A percentile compares a stretch with the other conserved stretches of the same genome.
Conservation (phyloP, 345 rosid species). For the Zanthoxylum bungeanum region DNA sequence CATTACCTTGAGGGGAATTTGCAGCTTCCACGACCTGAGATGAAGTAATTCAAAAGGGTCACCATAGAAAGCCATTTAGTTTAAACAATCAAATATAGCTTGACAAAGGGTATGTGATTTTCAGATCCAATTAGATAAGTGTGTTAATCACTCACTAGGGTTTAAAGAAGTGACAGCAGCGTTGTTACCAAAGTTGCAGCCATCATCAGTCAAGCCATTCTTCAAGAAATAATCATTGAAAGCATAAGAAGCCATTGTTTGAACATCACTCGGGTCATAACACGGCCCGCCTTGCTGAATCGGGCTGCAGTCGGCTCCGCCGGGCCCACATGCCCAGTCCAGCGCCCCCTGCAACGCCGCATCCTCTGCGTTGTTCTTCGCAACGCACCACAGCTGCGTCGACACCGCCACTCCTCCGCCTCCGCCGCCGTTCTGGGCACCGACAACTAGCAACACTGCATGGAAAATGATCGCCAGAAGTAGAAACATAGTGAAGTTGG, state of each 20-base stretch:
- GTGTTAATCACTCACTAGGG: no score
- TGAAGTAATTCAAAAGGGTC: not conserved
- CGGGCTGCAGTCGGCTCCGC: slow-evolving; percentile 56
- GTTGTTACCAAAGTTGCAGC: no score
- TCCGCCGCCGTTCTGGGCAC: slow-evolving; percentile 24
- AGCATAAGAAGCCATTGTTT: no score
- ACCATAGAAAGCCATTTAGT: not conserved
- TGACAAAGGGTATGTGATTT: not conserved
- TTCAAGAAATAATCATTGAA: no score
- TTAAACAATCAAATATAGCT: not conserved
- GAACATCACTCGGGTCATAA: no score
- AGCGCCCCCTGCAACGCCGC: slow-evolving; percentile 58
- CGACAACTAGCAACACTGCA: not conserved
- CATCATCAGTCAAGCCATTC: no score
- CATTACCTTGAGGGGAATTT: slow-evolving; percentile 73
- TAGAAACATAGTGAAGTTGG: no score
- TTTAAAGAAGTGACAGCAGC: no score
- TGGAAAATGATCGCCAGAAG: slow-evolving; percentile 6
- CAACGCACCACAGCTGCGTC: no score
- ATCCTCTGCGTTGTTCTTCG: slow-evolving; percentile 84
- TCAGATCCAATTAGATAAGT: not conserved
- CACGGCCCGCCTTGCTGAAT: slow-evolving; percentile 68
- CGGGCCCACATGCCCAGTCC: slow-evolving; percentile 78
- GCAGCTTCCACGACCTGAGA: slow-evolving; percentile 71
- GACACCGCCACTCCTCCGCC: slow-evolving; percentile 42